These are phyloP conservation scores for Boletus fagicola DNA, from an alignment of 768 basidiomycete genomes.

Conservation along the genomic window DNA sequence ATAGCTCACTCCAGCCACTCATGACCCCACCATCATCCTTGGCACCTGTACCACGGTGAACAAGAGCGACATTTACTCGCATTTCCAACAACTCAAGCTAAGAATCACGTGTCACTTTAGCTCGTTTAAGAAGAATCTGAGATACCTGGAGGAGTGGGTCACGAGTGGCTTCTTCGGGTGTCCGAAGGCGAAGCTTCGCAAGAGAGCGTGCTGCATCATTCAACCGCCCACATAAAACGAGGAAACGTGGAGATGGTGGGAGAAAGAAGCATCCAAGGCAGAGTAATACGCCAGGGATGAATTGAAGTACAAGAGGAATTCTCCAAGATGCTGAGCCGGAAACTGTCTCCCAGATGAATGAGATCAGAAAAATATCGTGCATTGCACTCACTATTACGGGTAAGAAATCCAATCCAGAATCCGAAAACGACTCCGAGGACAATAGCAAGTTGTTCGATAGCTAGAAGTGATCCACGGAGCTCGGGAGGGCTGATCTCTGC, in stretches of 20 bases:
- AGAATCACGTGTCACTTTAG: background rate
- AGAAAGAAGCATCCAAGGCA: constrained; percentile 54
- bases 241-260: constrained; percentile 49
- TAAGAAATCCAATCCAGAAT: constrained; percentile 80
- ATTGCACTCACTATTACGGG: constrained; percentile 51
- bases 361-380: background rate
- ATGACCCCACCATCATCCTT: constrained; percentile 17
- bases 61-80: constrained; percentile 60
- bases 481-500: constrained; percentile 83
- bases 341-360: constrained; percentile 37
- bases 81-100: constrained; percentile 78
- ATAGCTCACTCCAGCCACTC: constrained; percentile 56
- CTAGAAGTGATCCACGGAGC: constrained; percentile 73
- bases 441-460: constrained; percentile 78
- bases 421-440: constrained; percentile 79
- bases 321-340: constrained; percentile 68
- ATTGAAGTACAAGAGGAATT: constrained; percentile 69
- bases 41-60: constrained; percentile 36
- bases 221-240: constrained; percentile 47
- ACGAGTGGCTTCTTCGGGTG: constrained; percentile 41
- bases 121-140: background rate
- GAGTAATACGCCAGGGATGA: constrained; percentile 66
- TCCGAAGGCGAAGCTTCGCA: constrained; percentile 47
- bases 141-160: constrained; percentile 54
- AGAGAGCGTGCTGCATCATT: constrained; percentile 61